Base-by-base conservation (phyloP, 2,329 filamentous ascomycete genomes). In the Xylariaceae sp. region DNA sequence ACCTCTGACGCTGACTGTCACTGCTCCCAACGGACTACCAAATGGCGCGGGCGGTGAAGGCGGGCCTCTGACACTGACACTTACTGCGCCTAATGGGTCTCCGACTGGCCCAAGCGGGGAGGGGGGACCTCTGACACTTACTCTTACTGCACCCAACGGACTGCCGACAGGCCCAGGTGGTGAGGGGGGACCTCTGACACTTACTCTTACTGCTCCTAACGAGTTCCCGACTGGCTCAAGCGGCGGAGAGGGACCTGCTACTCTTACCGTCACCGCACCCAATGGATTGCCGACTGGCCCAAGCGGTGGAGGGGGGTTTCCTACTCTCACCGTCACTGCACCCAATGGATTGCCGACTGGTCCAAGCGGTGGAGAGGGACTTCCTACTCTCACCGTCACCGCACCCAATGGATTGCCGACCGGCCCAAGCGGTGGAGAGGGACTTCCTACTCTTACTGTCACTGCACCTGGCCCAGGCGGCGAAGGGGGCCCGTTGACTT, bases 81-180 rank as follows among this genome's bases (percentile, higher is more conserved):
- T 45, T 26, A 47, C 42, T 6, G 27, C 36, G 13, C 39, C 45
- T 27, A 39, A 32, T 16, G 36, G 38, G 21, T 38, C 40, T 15
- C 34, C 42, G 19, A 32, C 38, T 34, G 17, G 31, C n/a, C n/a
- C n/a, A n/a, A n/a, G n/a, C n/a, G 30, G 37, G 14, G 26, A 17
- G 5, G 27, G 13, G 11, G 30, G 33, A 14, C 30, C 41, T 31
- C 34, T 36, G 15, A 41, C 34, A 3, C n/a, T 41, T 19, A 41
- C 39, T 21, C 5, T 41, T 13, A 41, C 39, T 2, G 23, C 17
- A 8, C 39, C 39, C 11, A 33, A 19, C 7, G 15, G 21, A 36
- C 9, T n/a, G 12, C 16, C 24, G 9, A 24, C 31, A 12, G 31
- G 31, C 12, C 29, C 36, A 4, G 31, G 18, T 13, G 24, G 17